Base-by-base conservation (phyloP, 2,329 filamentous ascomycete genomes). In the Macrophomina phaseolina region DNA sequence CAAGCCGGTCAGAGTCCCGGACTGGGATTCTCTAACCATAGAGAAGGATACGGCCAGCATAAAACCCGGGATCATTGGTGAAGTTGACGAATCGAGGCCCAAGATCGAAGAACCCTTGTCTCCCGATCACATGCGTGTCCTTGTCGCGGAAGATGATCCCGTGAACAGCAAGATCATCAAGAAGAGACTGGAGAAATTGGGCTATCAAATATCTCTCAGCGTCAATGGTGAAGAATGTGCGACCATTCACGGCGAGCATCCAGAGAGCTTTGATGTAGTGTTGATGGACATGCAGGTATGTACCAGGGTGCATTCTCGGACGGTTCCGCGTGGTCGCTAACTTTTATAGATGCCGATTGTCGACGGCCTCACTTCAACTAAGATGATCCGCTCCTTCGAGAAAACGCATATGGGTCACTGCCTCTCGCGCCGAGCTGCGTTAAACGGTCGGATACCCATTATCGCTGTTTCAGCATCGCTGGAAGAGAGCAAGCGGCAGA, bases 271-370 rank as follows among this genome's bases (percentile, higher is more conserved):
- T 73, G 92, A 97, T 75, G 89, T 93, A 5, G 84, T 97, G 56
- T 83, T 97, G 69, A 97, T 97, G 93, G 93, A 97, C 74, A 93
- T 97, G 86, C 92, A 97, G 84, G 92, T 93, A 75, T 78, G 87
- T 79, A 16, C 2, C 32, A 38, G 36, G 4, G 6, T 5, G 11
- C 16, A 9, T 36, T 7, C 5, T n/a, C 3, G 4, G 23, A 6
- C 3, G 5, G 7, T 12, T 2, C 11, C 23, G 16, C 8, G 2
- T 52, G 42, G n/a, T 28, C 3, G 45, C 55, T 51, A 32, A 52
- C 49, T 34, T 36, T 5, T 23, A 8, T 34, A 96, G 92, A 97
- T 97, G 93, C 93, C 93, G 18, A 95, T 97, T 38, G 91, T 96
- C 4, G 92, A 97, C 74, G 93, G 93, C 14, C 84, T 94, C 32